Percentiles rank a stretch among this genome's conserved stretches.
These are phyloP conservation scores for Cinnamomum chago DNA, from an alignment of 164 flowering plant species.

Conservation along the genomic window DNA sequence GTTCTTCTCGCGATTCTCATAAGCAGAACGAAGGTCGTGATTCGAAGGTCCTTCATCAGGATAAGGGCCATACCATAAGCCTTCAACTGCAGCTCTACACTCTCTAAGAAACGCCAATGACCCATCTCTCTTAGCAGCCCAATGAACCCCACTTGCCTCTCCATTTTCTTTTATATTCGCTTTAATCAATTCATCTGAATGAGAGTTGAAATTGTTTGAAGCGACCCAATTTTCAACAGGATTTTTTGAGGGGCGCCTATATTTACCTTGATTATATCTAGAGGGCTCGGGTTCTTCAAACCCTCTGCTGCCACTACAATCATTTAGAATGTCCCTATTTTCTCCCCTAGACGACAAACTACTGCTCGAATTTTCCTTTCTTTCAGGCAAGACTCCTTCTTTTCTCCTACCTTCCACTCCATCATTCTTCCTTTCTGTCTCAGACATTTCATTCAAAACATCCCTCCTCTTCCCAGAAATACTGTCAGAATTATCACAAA, in stretches of 20 bases:
- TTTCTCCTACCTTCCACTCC: constrained; percentile 16
- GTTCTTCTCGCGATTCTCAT: constrained; percentile 23
- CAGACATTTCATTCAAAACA: constrained; percentile 12
- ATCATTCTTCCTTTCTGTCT: constrained; percentile 21
- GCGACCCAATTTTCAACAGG: constrained; percentile 3
- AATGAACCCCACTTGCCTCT: constrained; percentile 2
- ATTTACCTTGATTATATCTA: constrained; percentile 6
- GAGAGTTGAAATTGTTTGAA: neutral
- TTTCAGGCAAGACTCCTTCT: constrained; percentile 16
- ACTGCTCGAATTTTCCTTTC: constrained; percentile 9
- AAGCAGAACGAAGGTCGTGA: constrained; percentile 18
- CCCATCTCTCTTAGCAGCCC: constrained; percentile 2
- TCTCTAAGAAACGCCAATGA: constrained; percentile 14
- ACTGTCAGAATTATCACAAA: constrained; percentile 20
- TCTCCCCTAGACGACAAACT: constrained; percentile 21
- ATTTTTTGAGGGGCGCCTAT: constrained; percentile 9
- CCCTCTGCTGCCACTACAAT: constrained; percentile 3
- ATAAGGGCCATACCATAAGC: constrained; percentile 25
- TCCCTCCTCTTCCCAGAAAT: constrained; percentile 9
- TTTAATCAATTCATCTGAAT: constrained; percentile 5
- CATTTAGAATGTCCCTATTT: constrained; percentile 8
- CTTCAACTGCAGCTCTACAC: constrained; percentile 19
- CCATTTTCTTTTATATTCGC: neutral
- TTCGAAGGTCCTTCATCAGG: constrained; percentile 42
- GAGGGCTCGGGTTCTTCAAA: constrained; percentile 1